Evolutionary conservation across 768 basidiomycete genomes (phyloP).

Genomic region (Tulasnella sp.): DNA sequence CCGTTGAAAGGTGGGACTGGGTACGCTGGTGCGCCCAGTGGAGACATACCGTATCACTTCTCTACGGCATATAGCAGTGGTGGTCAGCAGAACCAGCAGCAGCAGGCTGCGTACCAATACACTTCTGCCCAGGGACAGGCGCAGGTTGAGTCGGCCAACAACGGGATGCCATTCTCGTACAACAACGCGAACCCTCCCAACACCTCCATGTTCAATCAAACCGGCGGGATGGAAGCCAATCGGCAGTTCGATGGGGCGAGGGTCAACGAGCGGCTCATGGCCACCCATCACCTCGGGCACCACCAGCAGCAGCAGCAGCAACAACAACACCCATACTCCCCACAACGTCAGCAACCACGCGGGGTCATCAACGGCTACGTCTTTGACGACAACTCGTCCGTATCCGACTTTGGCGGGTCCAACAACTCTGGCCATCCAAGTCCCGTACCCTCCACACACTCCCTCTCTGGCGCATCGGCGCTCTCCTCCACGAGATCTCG

Average conservation of each 20-base stretch:
- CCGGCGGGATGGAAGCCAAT: not conserved
- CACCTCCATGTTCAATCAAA: too few species aligned
- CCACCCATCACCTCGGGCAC: not conserved
- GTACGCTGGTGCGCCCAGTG: too few species aligned
- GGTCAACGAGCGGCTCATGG: conserved; percentile 1
- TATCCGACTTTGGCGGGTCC: conserved; percentile 1
- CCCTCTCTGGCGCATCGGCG: not conserved
- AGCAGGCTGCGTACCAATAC: too few species aligned
- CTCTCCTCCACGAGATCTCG: not conserved
- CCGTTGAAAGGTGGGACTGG: too few species aligned
- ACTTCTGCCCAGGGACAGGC: too few species aligned
- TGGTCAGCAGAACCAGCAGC: too few species aligned
- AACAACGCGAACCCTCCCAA: not conserved
- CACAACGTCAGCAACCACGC: too few species aligned
- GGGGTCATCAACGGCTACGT: not conserved
- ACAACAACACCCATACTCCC: too few species aligned
- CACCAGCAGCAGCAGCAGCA: not conserved
- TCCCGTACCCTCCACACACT: conserved; percentile 1
- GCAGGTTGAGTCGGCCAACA: not conserved
- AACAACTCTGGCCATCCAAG: not conserved
- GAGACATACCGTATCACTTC: too few species aligned
- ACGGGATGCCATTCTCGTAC: not conserved
- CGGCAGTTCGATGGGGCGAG: not conserved
- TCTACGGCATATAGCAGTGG: too few species aligned
- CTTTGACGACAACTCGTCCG: conserved; percentile 8